A percentile compares a stretch with the other conserved stretches of the same genome.
phyloP scores from a whole-genome alignment of 331 rosid species.

The Malus hybrid region DNA sequence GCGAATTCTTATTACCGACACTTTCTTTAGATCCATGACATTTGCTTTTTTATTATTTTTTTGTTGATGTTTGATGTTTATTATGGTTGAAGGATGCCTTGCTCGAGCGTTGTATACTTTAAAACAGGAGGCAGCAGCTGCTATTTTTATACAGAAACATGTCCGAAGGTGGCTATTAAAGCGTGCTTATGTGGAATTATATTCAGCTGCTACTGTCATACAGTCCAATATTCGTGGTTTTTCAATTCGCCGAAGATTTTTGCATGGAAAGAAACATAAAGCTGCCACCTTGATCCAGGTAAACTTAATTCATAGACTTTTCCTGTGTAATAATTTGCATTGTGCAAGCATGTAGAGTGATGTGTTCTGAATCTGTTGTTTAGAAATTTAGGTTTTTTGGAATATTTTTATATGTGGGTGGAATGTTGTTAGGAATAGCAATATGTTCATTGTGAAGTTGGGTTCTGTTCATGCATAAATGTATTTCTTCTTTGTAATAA shows the following conservation, averaged over 20 bases:
- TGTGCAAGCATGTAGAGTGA: not conserved
- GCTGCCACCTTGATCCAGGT: slow-evolving; percentile 90
- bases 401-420: no score
- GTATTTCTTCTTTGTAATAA: not conserved
- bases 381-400: no score
- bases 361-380: not conserved
- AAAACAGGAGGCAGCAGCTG: slow-evolving; percentile 65
- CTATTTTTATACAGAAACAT: slow-evolving; percentile 53
- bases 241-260: slow-evolving; percentile 49
- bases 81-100: slow-evolving; percentile 53
- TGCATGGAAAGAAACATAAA: slow-evolving; percentile 54
- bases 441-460: not conserved
- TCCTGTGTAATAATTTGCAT: slow-evolving; percentile 8
- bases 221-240: slow-evolving; percentile 73
- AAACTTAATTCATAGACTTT: slow-evolving; percentile 1
- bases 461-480: not conserved
- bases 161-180: slow-evolving; percentile 56
- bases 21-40: not conserved
- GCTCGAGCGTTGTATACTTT: slow-evolving; percentile 50
- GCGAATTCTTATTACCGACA: not conserved
- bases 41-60: not conserved
- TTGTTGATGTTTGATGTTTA: slow-evolving; percentile 14
- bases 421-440: no score
- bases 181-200: slow-evolving; percentile 37
- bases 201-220: slow-evolving; percentile 44